Evolutionary conservation across 1,284 basidiomycete species (phyloP).

Genomic region (Takashimella koratensis): DNA sequence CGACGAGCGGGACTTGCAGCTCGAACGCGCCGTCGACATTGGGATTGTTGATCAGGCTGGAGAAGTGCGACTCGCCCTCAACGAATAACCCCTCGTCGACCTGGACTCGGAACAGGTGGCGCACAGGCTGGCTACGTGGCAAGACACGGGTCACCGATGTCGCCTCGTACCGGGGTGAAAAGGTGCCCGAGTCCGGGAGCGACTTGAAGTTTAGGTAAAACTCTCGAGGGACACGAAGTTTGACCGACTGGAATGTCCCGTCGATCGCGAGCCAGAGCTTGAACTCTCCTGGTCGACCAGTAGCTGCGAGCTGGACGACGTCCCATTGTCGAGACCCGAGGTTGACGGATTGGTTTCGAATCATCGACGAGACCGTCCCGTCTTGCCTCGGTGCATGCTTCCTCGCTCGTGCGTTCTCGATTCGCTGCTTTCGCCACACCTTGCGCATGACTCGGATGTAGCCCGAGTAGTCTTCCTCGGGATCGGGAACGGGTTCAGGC

Average conservation of each 20-base stretch:
- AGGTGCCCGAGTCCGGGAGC: conserved; percentile 59
- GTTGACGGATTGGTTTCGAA: conserved; percentile 63
- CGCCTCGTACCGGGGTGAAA: conserved; percentile 65
- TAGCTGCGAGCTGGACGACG: conserved; percentile 81
- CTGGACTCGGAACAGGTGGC: conserved; percentile 77
- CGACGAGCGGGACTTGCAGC: conserved; percentile 79
- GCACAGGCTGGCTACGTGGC: conserved; percentile 72
- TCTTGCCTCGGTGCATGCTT: conserved; percentile 52
- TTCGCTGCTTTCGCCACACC: conserved; percentile 68
- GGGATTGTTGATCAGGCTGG: conserved; percentile 86
- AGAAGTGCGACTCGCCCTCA: conserved; percentile 84
- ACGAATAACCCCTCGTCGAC: conserved; percentile 82
- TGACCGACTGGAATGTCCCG: conserved; percentile 70
- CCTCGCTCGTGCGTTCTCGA: conserved; percentile 47
- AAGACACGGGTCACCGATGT: conserved; percentile 74
- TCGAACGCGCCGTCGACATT: conserved; percentile 96
- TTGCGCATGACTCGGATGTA: conserved; percentile 79
- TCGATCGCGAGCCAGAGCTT: conserved; percentile 86
- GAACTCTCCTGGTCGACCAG: conserved; percentile 75
- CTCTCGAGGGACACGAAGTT: conserved; percentile 80
- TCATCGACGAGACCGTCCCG: conserved; percentile 65
- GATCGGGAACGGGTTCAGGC: conserved; percentile 55
- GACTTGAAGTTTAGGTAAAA: conserved; percentile 90
- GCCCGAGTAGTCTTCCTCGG: conserved; percentile 63
- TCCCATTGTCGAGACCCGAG: conserved; percentile 81